phyloP scores from a whole-genome alignment of 2,329 filamentous ascomycete genomes.

The Akanthomyces dipterigenus region DNA sequence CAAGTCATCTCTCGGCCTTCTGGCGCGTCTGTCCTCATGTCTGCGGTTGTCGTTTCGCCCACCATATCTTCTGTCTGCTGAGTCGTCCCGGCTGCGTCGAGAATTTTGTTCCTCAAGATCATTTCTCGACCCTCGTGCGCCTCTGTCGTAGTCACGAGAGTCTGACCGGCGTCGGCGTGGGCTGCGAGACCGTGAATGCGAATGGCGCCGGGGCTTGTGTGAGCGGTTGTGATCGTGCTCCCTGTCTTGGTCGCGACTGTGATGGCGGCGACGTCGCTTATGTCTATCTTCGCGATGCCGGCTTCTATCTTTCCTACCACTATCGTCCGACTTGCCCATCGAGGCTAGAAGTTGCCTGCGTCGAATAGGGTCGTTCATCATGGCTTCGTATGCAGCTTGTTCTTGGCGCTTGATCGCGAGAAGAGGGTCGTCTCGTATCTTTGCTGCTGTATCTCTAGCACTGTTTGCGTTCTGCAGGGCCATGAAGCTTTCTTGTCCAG shows the following conservation, averaged over 20 bases:
- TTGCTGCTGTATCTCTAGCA: slow-evolving; percentile 71
- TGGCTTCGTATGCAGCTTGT: slow-evolving; percentile 69
- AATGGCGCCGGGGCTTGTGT: slow-evolving; percentile 36
- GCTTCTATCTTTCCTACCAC: slow-evolving; percentile 34
- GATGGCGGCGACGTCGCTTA: slow-evolving; percentile 36
- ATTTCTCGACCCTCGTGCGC: slow-evolving; percentile 18
- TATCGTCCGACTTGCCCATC: slow-evolving; percentile 49
- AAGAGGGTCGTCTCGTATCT: slow-evolving; percentile 86
- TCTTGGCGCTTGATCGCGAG: slow-evolving; percentile 91
- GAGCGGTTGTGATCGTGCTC: slow-evolving; percentile 35
- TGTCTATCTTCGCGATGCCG: slow-evolving; percentile 31
- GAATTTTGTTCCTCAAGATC: slow-evolving; percentile 19
- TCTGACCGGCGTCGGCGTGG: slow-evolving; percentile 28
- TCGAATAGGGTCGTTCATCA: slow-evolving; percentile 71
- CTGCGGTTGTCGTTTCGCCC: slow-evolving; percentile 15
- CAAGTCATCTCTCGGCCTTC: slow-evolving; percentile 21
- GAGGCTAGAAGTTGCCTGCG: slow-evolving; percentile 59
- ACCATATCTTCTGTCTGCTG: slow-evolving; percentile 15
- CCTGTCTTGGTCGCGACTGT: slow-evolving; percentile 35
- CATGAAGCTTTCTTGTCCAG: slow-evolving; percentile 53
- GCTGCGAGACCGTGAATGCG: slow-evolving; percentile 39
- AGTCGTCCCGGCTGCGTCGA: slow-evolving; percentile 15
- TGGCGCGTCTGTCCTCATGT: slow-evolving; percentile 13
- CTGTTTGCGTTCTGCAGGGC: slow-evolving; percentile 64
- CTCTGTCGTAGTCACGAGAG: slow-evolving; percentile 19